Base-by-base conservation (phyloP, 495 filamentous ascomycete genomes). In the Xanthoparmelia taractica region DNA sequence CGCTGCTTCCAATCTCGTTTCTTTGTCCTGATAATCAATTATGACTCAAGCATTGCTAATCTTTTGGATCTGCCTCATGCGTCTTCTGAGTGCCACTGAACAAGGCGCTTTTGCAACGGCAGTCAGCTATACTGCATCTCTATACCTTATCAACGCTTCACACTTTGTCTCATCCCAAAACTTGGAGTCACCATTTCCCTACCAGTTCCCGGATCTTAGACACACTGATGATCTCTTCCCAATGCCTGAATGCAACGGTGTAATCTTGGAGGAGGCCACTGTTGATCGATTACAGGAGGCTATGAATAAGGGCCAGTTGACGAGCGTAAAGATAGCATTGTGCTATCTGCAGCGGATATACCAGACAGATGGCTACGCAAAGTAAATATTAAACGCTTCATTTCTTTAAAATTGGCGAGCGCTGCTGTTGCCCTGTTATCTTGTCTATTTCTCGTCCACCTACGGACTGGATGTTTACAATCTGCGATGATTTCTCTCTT, bases 221-320 rank as follows among this genome's bases (percentile, higher is more conserved):
- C 6, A 48, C 47, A 80, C 82, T 63, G 85, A 83, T 6, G 84
- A 85, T 79, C 84, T 87, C 43, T 84, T 82, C 11, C 78, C 73
- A 6, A 87, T 90, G 85, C 80, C 80, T 4, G 69, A 64, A 13
- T 90, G 87, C 72, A 74, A 82, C 60, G 81, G 80, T 31, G 73
- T 88, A 65, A 75, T 77, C 48, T 73, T 90, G 37, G 85, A 87
- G 71, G 87, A 90, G 66, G 79, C 84, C 17, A 78, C 74, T 37
- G 81, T 85, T 40, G 83, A 85, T 68, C 71, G 80, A 18, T 73
- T 85, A 43, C 83, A 85, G 66, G 61, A 61, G 10, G 68, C 70
- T 3, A 70, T 84, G 70, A 61, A 38, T 52, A 65, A 70, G 10
- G 76, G 78, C 0, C 70, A 64, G 15, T 71, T 85, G 64, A 84